phyloP scores from a whole-genome alignment of 306 rosid species.

The Quercus glauca region DNA sequence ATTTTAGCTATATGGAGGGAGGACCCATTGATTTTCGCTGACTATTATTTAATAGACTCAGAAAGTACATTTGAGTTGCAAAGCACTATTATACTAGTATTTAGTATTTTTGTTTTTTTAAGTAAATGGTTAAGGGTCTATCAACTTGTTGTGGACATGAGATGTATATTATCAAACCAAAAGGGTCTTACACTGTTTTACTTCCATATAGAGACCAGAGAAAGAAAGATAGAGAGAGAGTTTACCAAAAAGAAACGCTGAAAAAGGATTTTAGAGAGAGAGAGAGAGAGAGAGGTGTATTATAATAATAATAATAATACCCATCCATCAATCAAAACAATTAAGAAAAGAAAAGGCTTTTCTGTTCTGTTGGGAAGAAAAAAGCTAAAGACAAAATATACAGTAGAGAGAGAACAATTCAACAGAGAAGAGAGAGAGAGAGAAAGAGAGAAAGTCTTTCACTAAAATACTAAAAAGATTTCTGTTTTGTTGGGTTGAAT shows the following conservation, averaged over 20 bases:
- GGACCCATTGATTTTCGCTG: background rate
- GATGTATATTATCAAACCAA: slow-evolving; percentile 20
- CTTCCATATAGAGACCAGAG: slow-evolving; percentile 4
- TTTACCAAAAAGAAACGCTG: background rate
- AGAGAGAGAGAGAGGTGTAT: slow-evolving; percentile 23
- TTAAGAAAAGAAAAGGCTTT: slow-evolving; percentile 28
- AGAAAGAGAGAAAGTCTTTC: slow-evolving; percentile 22
- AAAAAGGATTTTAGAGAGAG: background rate
- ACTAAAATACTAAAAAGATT: slow-evolving; percentile 37
- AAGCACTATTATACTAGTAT: too few relatives aligned
- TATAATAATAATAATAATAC: slow-evolving; percentile 10
- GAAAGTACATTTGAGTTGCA: too few relatives aligned
- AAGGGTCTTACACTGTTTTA: slow-evolving; percentile 22
- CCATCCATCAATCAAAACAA: slow-evolving; percentile 10
- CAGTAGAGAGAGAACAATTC: slow-evolving; percentile 32
- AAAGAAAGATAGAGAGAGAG: slow-evolving; percentile 17
- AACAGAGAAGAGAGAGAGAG: slow-evolving; percentile 3
- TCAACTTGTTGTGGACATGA: slow-evolving; percentile 29
- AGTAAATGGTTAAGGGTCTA: slow-evolving; percentile 8
- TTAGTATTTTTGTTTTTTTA: background rate
- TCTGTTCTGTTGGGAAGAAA: slow-evolving; percentile 37
- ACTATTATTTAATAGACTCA: too few relatives aligned
- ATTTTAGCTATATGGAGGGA: slow-evolving; percentile 17
- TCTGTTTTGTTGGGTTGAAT: slow-evolving; percentile 52
- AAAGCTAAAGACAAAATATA: slow-evolving; percentile 42